A percentile compares a stretch with the other conserved stretches of the same genome.
phyloP scores from a whole-genome alignment of 2,329 filamentous ascomycete genomes.

The Phyllosticta citriasiana region DNA sequence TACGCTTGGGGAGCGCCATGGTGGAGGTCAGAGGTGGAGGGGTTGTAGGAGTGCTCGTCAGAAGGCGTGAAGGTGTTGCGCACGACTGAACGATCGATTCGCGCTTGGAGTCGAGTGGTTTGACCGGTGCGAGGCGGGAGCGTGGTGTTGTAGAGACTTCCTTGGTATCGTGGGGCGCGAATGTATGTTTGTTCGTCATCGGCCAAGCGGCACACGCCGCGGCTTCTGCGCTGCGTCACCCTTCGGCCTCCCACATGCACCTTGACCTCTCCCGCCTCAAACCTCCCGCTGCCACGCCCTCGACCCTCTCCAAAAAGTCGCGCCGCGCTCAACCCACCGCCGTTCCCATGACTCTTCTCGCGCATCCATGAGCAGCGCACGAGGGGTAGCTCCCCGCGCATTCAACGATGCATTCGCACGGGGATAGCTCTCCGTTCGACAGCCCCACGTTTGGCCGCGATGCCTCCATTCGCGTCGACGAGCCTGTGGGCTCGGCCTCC shows the following conservation, averaged over 20 bases:
- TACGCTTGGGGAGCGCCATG: constrained; percentile 84
- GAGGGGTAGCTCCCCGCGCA: constrained; percentile 6
- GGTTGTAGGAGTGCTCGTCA: neutral
- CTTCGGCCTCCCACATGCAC: neutral
- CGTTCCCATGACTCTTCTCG: neutral
- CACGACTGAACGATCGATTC: neutral
- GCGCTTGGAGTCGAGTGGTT: neutral
- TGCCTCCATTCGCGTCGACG: constrained; percentile 72
- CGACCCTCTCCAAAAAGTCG: neutral
- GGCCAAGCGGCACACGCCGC: constrained; percentile 7
- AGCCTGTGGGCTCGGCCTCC: constrained; percentile 74
- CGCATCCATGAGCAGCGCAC: neutral
- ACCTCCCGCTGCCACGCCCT: neutral
- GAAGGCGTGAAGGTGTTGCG: neutral
- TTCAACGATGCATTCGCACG: constrained; percentile 6
- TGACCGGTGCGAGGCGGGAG: neutral
- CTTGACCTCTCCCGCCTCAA: neutral
- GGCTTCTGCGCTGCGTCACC: constrained; percentile 9
- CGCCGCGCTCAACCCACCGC: neutral
- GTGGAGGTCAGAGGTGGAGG: constrained; percentile 10
- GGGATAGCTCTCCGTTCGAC: constrained; percentile 53
- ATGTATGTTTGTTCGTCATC: constrained; percentile 5
- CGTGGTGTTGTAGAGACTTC: neutral
- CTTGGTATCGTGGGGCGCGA: neutral
- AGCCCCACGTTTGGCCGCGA: constrained; percentile 82